These are phyloP conservation scores for Talaromyces sp. DNA, from an alignment of 2,329 filamentous ascomycete genomes.

Conservation along the genomic window DNA sequence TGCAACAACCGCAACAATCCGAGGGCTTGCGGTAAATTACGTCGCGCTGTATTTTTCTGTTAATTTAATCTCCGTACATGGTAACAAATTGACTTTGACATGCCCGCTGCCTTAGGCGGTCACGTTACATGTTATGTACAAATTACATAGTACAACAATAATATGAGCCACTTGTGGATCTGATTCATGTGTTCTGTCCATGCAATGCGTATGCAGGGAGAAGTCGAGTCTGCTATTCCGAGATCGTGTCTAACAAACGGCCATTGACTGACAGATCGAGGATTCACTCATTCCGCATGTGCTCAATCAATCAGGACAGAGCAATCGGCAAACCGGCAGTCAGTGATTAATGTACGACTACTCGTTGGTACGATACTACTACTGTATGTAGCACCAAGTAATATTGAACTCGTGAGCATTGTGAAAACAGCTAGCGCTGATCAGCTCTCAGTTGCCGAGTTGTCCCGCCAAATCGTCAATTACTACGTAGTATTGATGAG, in stretches of 20 bases:
- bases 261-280: not conserved
- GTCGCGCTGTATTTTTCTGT: not conserved
- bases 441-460: not conserved
- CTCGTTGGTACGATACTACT: not conserved
- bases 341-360: not conserved
- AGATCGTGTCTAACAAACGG: not conserved
- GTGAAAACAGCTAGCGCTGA: not conserved
- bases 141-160: not conserved
- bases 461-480: not conserved
- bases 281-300: not conserved
- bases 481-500: not conserved
- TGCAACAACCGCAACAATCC: slow-evolving; percentile 12
- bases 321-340: slow-evolving; percentile 7
- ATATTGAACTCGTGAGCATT: not conserved
- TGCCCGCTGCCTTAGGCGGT: not conserved
- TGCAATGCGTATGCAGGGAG: not conserved
- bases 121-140: not conserved
- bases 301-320: not conserved
- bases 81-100: not conserved
- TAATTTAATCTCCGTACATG: not conserved
- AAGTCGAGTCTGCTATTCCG: not conserved
- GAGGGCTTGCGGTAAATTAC: not conserved
- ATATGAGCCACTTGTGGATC: not conserved
- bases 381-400: not conserved
- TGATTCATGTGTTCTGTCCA: not conserved